Evolutionary conservation across 2,329 filamentous ascomycete genomes (phyloP).

Genomic region (Botrytis pseudocinerea): DNA sequence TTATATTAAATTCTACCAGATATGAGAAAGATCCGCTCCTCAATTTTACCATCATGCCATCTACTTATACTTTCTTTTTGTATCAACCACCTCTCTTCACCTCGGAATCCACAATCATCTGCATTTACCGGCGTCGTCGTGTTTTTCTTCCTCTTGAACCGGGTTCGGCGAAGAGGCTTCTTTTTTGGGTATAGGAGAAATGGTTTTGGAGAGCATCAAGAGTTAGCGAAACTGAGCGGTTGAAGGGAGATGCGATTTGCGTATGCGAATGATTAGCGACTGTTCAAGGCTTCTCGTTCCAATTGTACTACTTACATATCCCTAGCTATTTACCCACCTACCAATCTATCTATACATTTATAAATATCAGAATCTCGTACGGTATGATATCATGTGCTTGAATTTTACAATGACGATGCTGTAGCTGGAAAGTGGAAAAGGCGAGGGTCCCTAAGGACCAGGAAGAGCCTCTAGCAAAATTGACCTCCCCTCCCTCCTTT

Average conservation of each 20-base stretch:
- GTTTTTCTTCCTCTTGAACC: conserved; percentile 7
- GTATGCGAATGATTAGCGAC: conserved; percentile 3
- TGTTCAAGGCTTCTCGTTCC: conserved; percentile 2
- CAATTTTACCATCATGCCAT: conserved; percentile 2
- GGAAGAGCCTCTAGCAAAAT: neutral
- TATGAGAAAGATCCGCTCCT: neutral
- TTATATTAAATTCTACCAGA: neutral
- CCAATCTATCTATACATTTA: neutral
- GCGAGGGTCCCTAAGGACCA: neutral
- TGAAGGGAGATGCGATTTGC: neutral
- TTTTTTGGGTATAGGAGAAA: conserved; percentile 16
- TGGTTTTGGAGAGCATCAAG: neutral
- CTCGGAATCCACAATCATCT: neutral
- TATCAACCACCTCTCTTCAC: neutral
- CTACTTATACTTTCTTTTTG: neutral
- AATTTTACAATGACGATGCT: neutral
- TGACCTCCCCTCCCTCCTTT: too few relatives aligned
- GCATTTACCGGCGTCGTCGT: conserved; percentile 4
- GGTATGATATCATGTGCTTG: neutral
- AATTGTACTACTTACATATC: conserved; percentile 15
- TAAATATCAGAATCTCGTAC: neutral
- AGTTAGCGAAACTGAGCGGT: neutral
- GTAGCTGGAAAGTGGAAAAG: neutral
- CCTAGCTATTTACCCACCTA: conserved; percentile 8
- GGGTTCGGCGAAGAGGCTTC: neutral